phyloP scores from a whole-genome alignment of 2,329 filamentous ascomycete genomes.

The Fusarium ambrosium region DNA sequence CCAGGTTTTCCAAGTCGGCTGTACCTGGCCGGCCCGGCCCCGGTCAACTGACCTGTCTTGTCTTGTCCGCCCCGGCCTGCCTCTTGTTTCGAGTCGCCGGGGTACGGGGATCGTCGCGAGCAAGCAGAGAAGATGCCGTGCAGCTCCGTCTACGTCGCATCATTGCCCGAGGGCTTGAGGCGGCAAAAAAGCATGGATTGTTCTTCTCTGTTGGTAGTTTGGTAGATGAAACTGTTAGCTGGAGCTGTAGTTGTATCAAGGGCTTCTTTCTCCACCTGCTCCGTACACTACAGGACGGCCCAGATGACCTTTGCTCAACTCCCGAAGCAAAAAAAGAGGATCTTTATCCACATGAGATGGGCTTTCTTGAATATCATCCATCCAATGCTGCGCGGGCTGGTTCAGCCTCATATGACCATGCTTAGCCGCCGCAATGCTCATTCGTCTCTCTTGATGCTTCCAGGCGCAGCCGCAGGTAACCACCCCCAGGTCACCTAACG shows the following conservation, averaged over 20 bases:
- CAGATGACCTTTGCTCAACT: background rate
- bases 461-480: background rate
- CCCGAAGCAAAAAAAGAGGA: conserved; percentile 1
- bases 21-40: conserved; percentile 37
- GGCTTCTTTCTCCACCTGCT: background rate
- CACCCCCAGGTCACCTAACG: background rate
- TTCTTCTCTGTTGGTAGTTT: background rate
- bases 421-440: conserved; percentile 21
- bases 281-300: background rate
- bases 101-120: background rate
- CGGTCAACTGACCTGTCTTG: conserved; percentile 4
- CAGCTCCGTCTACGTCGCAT: background rate
- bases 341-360: background rate
- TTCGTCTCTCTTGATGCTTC: background rate
- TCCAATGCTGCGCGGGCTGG: background rate
- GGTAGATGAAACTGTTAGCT: background rate
- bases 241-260: background rate
- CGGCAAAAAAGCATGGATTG: background rate
- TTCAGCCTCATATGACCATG: conserved; percentile 25
- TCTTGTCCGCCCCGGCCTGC: background rate
- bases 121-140: background rate
- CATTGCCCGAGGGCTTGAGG: background rate
- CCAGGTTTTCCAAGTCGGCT: conserved; percentile 1
- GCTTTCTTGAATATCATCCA: background rate
- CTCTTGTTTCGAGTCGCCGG: conserved; percentile 5